A percentile compares a stretch with the other conserved stretches of the same genome.
These are phyloP conservation scores for Santalum album DNA, from an alignment of 164 flowering plant genomes.

Conservation along the genomic window DNA sequence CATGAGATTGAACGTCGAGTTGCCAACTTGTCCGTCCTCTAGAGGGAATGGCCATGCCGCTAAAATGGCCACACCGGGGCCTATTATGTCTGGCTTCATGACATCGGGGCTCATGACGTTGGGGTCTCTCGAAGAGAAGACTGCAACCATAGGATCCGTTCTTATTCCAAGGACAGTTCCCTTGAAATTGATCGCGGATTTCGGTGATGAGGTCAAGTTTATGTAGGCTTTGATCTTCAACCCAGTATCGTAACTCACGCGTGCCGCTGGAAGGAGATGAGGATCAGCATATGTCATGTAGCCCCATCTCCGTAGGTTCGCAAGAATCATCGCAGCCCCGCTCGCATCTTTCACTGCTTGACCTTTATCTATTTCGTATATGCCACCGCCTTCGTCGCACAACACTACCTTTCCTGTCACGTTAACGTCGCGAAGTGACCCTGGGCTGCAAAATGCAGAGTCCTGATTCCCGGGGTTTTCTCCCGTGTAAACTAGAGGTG, in stretches of 20 bases:
- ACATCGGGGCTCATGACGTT: conserved; percentile 22
- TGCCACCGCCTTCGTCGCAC: conserved; percentile 23
- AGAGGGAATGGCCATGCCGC: conserved; percentile 31
- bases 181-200: conserved; percentile 24
- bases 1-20: conserved; percentile 17
- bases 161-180: conserved; percentile 31
- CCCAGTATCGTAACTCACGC: conserved; percentile 24
- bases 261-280: conserved; percentile 40
- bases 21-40: conserved; percentile 10
- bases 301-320: conserved; percentile 22
- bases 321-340: conserved; percentile 51
- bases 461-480: conserved; percentile 11
- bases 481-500: conserved; percentile 38
- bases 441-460: conserved; percentile 15
- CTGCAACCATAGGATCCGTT: conserved; percentile 20
- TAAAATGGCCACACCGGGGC: conserved; percentile 36
- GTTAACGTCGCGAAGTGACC: conserved; percentile 15
- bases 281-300: conserved; percentile 23
- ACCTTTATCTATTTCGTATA: conserved; percentile 28
- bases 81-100: conserved; percentile 37
- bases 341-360: conserved; percentile 32
- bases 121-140: conserved; percentile 42
- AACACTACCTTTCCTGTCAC: conserved; percentile 35
- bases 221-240: conserved; percentile 22
- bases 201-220: conserved; percentile 25